phyloP scores from a whole-genome alignment of 1,284 basidiomycete species.

The Naganishia liquefaciens region DNA sequence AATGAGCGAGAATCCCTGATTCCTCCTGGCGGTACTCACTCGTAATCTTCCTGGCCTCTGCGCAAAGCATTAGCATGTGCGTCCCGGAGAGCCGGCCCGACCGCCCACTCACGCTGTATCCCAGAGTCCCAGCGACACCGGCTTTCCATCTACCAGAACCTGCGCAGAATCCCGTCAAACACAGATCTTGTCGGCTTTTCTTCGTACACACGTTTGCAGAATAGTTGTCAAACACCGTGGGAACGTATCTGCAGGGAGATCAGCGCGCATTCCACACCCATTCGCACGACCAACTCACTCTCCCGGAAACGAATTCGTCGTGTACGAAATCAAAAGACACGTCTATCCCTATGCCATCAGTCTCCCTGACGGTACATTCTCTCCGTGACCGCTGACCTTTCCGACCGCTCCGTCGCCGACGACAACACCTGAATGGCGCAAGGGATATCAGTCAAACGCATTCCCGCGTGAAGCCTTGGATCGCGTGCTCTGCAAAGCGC shows the following conservation, averaged over 20 bases:
- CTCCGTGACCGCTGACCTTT: conserved; percentile 68
- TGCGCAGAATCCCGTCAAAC: conserved; percentile 49
- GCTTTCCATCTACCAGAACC: conserved; percentile 98
- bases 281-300: conserved; percentile 42
- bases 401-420: conserved; percentile 99
- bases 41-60: conserved; percentile 78
- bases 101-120: conserved; percentile 57
- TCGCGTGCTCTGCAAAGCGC: no score
- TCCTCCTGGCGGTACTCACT: conserved; percentile 37
- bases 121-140: conserved; percentile 62
- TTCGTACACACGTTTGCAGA: conserved; percentile 39
- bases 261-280: background rate
- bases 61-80: conserved; percentile 61
- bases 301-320: conserved; percentile 53
- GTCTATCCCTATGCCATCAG: conserved; percentile 40
- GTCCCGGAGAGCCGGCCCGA: background rate
- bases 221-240: conserved; percentile 54
- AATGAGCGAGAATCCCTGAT: background rate
- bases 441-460: background rate
- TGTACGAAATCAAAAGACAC: conserved; percentile 54
- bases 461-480: background rate
- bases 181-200: background rate
- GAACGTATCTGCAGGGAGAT: conserved; percentile 47
- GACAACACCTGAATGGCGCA: conserved; percentile 65
- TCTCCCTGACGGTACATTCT: background rate